Percentiles rank a stretch among this genome's conserved stretches.
These are phyloP conservation scores for Arthrobotrys sinensis DNA, from an alignment of 2,329 filamentous ascomycete species.

Conservation along the genomic window DNA sequence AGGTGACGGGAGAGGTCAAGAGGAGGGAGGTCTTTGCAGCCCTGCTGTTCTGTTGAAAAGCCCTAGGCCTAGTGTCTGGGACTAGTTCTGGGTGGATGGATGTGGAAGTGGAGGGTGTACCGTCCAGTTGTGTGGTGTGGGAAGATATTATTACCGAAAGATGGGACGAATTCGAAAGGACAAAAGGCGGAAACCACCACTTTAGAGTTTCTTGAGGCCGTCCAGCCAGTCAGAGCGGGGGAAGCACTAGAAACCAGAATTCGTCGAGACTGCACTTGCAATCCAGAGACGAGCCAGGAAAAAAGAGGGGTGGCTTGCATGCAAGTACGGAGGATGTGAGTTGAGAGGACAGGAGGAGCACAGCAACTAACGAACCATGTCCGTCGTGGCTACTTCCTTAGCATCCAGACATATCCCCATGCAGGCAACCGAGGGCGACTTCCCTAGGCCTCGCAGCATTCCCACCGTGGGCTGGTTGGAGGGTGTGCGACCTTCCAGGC, in stretches of 20 bases:
- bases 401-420: not conserved
- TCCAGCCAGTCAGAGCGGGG: conserved; percentile 11
- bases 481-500: conserved; percentile 35
- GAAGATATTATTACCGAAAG: conserved; percentile 45
- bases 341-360: conserved; percentile 34
- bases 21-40: conserved; percentile 12
- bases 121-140: conserved; percentile 21
- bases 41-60: conserved; percentile 9
- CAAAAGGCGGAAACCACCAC: conserved; percentile 29
- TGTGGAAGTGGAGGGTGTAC: conserved; percentile 16
- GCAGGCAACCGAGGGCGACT: conserved; percentile 34
- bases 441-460: conserved; percentile 27
- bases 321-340: conserved; percentile 20
- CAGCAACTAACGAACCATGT: conserved; percentile 20
- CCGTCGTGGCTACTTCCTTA: conserved; percentile 11
- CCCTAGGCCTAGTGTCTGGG: conserved; percentile 27
- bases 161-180: conserved; percentile 55
- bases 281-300: not conserved
- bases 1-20: conserved; percentile 58
- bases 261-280: too few relatives aligned
- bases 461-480: conserved; percentile 29
- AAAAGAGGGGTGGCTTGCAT: conserved; percentile 41
- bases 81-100: conserved; percentile 23
- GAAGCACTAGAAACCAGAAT: not conserved
- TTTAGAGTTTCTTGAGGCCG: conserved; percentile 26